Percentiles rank a stretch among this genome's conserved stretches.
These are phyloP conservation scores for Daedaleopsis sinensis DNA, from an alignment of 768 basidiomycete genomes.

Conservation along the genomic window DNA sequence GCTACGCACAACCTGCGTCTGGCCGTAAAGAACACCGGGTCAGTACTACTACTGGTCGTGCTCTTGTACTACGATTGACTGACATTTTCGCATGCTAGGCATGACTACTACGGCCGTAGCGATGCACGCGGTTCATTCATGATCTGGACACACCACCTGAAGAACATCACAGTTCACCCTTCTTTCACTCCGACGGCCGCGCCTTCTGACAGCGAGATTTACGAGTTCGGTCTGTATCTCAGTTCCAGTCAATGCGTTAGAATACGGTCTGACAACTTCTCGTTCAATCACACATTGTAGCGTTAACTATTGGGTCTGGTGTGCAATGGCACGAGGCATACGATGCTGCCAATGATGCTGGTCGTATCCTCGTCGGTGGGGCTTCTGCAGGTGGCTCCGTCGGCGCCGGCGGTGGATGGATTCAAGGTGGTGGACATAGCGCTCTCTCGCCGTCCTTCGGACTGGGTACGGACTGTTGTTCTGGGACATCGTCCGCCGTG, in stretches of 20 bases:
- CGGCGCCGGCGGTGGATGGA: conserved; percentile 52
- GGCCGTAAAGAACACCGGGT: conserved; percentile 33
- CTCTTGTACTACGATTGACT: no score
- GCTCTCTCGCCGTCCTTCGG: conserved; percentile 32
- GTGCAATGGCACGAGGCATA: no score
- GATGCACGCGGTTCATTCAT: conserved; percentile 31
- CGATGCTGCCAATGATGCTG: not conserved
- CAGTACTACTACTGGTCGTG: not conserved
- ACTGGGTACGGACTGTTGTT: conserved; percentile 34
- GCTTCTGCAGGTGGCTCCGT: conserved; percentile 30
- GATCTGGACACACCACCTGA: no score
- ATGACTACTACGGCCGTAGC: not conserved
- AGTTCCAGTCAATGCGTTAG: no score
- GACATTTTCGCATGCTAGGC: not conserved
- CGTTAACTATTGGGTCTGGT: conserved; percentile 37
- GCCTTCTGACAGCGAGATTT: no score
- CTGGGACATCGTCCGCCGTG: no score
- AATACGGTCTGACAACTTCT: no score
- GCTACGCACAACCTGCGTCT: conserved; percentile 24
- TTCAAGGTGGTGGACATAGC: conserved; percentile 35
- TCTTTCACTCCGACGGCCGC: no score
- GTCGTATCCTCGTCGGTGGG: not conserved
- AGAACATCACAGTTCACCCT: no score
- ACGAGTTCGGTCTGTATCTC: no score
- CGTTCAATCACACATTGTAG: no score